Percentiles rank a stretch among this genome's conserved stretches.
These are phyloP conservation scores for Lactarius sp. DNA, from an alignment of 768 basidiomycete genomes.

Conservation along the genomic window DNA sequence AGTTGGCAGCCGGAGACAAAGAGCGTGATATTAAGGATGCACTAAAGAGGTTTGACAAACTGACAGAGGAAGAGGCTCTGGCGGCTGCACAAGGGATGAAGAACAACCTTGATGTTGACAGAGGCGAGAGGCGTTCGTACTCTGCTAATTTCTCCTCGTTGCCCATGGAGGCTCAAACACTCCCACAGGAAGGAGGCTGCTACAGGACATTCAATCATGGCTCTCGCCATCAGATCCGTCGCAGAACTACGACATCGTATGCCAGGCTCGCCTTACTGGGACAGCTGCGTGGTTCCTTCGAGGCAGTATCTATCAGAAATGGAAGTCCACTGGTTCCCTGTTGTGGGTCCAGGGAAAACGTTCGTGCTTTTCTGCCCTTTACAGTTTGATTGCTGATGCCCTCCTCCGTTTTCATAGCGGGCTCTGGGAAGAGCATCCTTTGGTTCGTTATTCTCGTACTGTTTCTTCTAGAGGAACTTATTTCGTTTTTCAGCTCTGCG, in stretches of 20 bases:
- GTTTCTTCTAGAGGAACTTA: background rate
- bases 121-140: background rate
- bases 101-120: background rate
- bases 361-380: background rate
- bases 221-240: constrained; percentile 10
- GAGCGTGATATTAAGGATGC: background rate
- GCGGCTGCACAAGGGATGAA: background rate
- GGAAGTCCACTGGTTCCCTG: constrained; percentile 1
- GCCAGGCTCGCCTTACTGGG: background rate
- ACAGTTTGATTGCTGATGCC: background rate
- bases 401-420: background rate
- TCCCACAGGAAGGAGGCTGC: background rate
- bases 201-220: background rate
- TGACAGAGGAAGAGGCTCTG: background rate
- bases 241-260: background rate
- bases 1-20: background rate
- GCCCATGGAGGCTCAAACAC: background rate
- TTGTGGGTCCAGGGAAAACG: constrained; percentile 10
- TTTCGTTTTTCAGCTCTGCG: background rate
- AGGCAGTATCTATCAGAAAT: background rate
- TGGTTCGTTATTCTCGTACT: background rate
- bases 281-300: background rate
- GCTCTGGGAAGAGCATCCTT: constrained; percentile 8
- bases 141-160: background rate
- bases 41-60: background rate